Conservation (phyloP, 2,329 filamentous ascomycete species). For the Claviceps sp. region DNA sequence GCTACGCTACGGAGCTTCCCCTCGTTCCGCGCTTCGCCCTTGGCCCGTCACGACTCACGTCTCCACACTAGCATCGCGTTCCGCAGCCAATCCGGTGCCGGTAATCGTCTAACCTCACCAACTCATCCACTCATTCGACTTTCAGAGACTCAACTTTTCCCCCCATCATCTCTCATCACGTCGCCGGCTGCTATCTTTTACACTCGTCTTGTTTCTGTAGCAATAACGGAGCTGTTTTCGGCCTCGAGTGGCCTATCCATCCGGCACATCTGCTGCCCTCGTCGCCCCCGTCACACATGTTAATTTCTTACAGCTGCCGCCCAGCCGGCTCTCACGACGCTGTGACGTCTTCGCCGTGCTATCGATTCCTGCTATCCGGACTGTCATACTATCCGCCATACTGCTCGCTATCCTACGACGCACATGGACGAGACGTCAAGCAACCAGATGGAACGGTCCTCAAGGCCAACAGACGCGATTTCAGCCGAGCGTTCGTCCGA, state of each 20-base stretch:
- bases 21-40: not conserved
- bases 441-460: constrained; percentile 39
- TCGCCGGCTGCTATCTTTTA: not conserved
- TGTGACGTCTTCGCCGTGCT: constrained; percentile 31
- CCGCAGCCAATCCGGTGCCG: constrained; percentile 20
- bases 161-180: constrained; percentile 1
- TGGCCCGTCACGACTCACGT: constrained; percentile 14
- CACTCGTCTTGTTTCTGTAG: not conserved
- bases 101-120: constrained; percentile 8
- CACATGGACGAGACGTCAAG: constrained; percentile 4
- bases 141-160: constrained; percentile 1
- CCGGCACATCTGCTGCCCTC: constrained; percentile 5
- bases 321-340: constrained; percentile 40
- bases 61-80: constrained; percentile 24
- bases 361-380: not conserved
- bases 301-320: constrained; percentile 39
- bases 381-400: too few species aligned
- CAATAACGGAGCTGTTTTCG: not conserved
- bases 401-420: constrained; percentile 1
- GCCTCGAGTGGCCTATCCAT: not conserved
- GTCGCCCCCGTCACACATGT: constrained; percentile 36
- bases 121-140: constrained; percentile 1
- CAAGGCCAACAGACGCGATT: constrained; percentile 35
- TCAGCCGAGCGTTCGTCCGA: constrained; percentile 33
- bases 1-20: too few species aligned